phyloP scores from a whole-genome alignment of 2,329 filamentous ascomycete species.

The Colletotrichum orchidophilum region DNA sequence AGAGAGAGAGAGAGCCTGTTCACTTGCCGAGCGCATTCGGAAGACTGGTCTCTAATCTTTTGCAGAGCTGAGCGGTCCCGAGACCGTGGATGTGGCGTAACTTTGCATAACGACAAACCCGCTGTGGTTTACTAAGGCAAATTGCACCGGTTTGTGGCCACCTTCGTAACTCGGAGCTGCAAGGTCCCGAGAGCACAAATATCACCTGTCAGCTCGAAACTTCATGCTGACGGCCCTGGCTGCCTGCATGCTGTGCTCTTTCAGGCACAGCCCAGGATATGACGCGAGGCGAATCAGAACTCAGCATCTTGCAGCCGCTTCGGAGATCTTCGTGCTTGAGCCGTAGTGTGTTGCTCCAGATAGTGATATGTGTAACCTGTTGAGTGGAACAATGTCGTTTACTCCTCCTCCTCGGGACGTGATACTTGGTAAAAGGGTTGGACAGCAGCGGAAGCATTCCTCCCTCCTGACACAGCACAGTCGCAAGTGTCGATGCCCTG shows the following conservation, averaged over 20 bases:
- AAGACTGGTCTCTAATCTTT: slow-evolving; percentile 9
- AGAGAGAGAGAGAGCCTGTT: neutral
- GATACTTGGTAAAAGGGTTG: slow-evolving; percentile 4
- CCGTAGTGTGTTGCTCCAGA: slow-evolving; percentile 8
- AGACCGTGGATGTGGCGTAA: slow-evolving; percentile 35
- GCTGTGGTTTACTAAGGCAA: neutral
- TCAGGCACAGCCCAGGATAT: neutral
- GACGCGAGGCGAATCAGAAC: slow-evolving; percentile 7
- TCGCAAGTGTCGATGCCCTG: neutral
- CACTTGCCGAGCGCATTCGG: neutral
- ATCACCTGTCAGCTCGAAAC: slow-evolving; percentile 10
- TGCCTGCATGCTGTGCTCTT: neutral
- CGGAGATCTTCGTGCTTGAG: slow-evolving; percentile 22
- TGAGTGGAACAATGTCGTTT: slow-evolving; percentile 1
- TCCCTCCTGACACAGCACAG: neutral
- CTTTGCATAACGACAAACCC: slow-evolving; percentile 26
- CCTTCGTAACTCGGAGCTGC: slow-evolving; percentile 22
- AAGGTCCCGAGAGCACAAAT: slow-evolving; percentile 26
- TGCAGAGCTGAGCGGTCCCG: slow-evolving; percentile 22
- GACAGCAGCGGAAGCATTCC: slow-evolving; percentile 6
- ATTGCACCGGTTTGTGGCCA: neutral
- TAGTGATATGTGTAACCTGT: slow-evolving; percentile 16
- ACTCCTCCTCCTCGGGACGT: neutral
- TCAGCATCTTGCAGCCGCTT: slow-evolving; percentile 19
- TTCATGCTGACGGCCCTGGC: slow-evolving; percentile 6